Evolutionary conservation across 176 grass and related monocot species (phyloP).

Genomic region (Secale cereale): DNA sequence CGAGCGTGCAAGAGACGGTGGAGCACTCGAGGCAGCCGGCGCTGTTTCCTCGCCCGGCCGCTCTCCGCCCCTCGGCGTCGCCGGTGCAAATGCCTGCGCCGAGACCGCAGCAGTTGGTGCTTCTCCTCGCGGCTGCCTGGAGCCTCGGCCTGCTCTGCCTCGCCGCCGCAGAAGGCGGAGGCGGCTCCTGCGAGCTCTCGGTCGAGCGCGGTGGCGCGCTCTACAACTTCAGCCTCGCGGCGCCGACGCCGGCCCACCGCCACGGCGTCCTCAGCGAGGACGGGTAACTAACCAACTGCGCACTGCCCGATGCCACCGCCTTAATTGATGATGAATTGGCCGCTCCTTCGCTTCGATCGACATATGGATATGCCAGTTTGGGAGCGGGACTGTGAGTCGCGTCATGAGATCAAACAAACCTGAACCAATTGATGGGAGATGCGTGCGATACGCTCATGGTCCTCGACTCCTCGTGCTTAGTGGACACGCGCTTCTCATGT

Average conservation of each 20-base stretch:
- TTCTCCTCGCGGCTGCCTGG: conserved; percentile 16
- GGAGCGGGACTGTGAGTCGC: neutral
- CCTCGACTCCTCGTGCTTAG: neutral
- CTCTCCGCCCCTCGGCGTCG: conserved; percentile 14
- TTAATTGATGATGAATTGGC: neutral
- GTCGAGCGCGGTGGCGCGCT: conserved; percentile 32
- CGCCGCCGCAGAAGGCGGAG: neutral
- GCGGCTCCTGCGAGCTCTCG: conserved; percentile 54
- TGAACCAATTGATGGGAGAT: neutral
- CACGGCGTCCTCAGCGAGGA: conserved; percentile 93
- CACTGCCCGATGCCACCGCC: neutral
- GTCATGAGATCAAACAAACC: neutral
- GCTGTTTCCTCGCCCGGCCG: neutral
- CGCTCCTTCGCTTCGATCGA: neutral
- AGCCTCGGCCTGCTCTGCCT: conserved; percentile 16
- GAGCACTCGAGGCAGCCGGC: neutral
- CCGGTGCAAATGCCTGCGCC: conserved; percentile 41
- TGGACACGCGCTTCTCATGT: neutral
- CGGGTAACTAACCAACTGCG: conserved; percentile 37
- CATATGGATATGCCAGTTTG: neutral
- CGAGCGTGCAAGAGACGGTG: neutral
- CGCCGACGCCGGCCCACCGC: conserved; percentile 54
- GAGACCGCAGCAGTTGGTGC: neutral
- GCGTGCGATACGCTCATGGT: neutral
- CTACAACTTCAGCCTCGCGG: conserved; percentile 75